Percentiles rank a stretch among this genome's conserved stretches.
Conservation (phyloP, 495 filamentous ascomycete genomes). For the Halenospora varia region DNA sequence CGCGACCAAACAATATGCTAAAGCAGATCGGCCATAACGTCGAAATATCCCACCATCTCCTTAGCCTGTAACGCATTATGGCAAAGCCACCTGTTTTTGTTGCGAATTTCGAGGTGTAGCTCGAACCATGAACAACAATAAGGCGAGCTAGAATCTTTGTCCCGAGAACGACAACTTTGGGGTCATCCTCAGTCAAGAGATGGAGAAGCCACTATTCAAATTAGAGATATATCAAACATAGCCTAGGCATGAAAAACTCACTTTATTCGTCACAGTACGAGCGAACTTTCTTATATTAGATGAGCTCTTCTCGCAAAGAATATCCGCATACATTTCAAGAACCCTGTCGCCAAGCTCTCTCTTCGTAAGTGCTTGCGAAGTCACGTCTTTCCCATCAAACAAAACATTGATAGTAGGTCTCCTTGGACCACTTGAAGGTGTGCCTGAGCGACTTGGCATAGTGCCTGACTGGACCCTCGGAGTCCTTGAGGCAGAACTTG, state of each 20-base stretch:
- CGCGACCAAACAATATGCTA: conserved; percentile 79
- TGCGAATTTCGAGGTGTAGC: conserved; percentile 79
- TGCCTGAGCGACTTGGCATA: conserved; percentile 33
- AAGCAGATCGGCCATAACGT: conserved; percentile 87
- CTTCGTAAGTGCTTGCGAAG: conserved; percentile 36
- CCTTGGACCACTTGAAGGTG: conserved; percentile 23
- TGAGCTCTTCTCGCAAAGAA: conserved; percentile 72
- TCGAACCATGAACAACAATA: conserved; percentile 69
- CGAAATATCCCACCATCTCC: conserved; percentile 84
- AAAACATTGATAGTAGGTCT: conserved; percentile 30
- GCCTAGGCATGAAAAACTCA: conserved; percentile 35
- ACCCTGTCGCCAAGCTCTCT: conserved; percentile 69
- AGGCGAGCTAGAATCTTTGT: conserved; percentile 84
- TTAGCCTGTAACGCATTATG: conserved; percentile 76
- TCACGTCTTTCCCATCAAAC: conserved; percentile 13
- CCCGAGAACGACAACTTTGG: conserved; percentile 76
- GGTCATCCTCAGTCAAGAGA: conserved; percentile 82
- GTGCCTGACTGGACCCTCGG: conserved; percentile 40
- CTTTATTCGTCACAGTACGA: conserved; percentile 93
- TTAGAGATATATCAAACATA: conserved; percentile 34
- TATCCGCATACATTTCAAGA: conserved; percentile 74
- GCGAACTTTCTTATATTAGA: conserved; percentile 82
- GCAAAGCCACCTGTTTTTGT: conserved; percentile 81
- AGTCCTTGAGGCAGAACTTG: conserved; percentile 45
- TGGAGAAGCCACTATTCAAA: conserved; percentile 82